Conservation (phyloP, 345 rosid genomes). For the Corymbia maculata region DNA sequence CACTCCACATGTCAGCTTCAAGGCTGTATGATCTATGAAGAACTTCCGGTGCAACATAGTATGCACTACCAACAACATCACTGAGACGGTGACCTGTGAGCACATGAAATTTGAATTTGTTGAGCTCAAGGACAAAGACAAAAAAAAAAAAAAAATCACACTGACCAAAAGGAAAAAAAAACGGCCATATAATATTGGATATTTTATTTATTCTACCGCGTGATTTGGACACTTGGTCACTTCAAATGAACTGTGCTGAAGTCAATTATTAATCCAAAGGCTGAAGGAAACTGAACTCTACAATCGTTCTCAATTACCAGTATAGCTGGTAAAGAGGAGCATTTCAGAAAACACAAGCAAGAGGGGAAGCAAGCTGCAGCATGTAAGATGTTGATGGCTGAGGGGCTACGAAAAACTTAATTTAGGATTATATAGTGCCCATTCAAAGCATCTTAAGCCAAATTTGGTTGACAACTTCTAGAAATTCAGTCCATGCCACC, state of each 20-base stretch:
- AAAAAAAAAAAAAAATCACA: background rate
- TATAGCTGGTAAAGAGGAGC: background rate
- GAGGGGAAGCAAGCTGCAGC: background rate
- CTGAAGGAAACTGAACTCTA: background rate
- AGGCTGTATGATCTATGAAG: conserved; percentile 89
- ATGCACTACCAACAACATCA: conserved; percentile 98
- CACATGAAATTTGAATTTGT: background rate
- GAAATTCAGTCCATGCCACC: background rate
- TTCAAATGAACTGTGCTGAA: background rate
- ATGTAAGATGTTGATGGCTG: background rate
- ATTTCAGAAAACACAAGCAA: background rate
- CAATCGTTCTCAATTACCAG: background rate
- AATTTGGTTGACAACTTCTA: background rate
- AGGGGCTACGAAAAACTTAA: background rate
- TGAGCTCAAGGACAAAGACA: background rate
- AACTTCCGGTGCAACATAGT: conserved; percentile 98
- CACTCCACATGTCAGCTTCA: conserved; percentile 98
- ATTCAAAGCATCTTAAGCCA: background rate
- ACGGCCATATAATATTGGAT: background rate
- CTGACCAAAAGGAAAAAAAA: background rate
- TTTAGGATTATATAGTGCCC: background rate
- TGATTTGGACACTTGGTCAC: background rate
- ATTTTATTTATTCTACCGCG: background rate
- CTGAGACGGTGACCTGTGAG: conserved; percentile 84
- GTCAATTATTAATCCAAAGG: background rate